A percentile compares a stretch with the other conserved stretches of the same genome.
These are phyloP conservation scores for Ustilago crameri DNA, from an alignment of 1,284 basidiomycete genomes.

Conservation along the genomic window DNA sequence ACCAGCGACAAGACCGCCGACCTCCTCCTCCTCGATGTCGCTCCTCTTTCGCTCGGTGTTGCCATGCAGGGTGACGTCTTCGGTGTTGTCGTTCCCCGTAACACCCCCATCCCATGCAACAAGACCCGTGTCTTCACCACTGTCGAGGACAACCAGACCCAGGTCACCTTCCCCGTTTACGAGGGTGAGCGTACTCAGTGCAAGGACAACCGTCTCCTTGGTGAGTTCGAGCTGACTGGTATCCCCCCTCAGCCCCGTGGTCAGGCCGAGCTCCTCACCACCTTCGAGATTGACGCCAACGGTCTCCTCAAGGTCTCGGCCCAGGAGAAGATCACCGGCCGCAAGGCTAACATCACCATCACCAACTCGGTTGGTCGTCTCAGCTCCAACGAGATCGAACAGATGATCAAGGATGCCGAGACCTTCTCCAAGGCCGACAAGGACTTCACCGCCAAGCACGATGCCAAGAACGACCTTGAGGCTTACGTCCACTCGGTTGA, in stretches of 20 bases:
- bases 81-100: constrained; percentile 67
- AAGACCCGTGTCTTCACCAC: constrained; percentile 68
- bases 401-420: constrained; percentile 69
- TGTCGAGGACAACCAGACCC: constrained; percentile 68
- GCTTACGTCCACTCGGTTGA: constrained; percentile 67
- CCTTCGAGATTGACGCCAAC: constrained; percentile 68
- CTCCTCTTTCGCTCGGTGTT: constrained; percentile 68
- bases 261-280: constrained; percentile 67
- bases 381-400: constrained; percentile 66
- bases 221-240: constrained; percentile 68
- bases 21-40: constrained; percentile 67
- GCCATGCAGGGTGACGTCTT: constrained; percentile 69
- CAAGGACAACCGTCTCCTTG: constrained; percentile 69
- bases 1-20: constrained; percentile 69
- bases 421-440: constrained; percentile 68
- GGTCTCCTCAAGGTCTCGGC: constrained; percentile 67
- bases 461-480: constrained; percentile 67
- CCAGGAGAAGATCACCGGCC: constrained; percentile 66
- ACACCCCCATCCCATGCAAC: constrained; percentile 68
- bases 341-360: constrained; percentile 69
- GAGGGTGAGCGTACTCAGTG: constrained; percentile 69
- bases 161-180: constrained; percentile 69
- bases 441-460: constrained; percentile 68
- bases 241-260: constrained; percentile 68
- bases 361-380: constrained; percentile 68